phyloP scores from a whole-genome alignment of 2,329 filamentous ascomycete genomes.

The Geosmithia morbida region DNA sequence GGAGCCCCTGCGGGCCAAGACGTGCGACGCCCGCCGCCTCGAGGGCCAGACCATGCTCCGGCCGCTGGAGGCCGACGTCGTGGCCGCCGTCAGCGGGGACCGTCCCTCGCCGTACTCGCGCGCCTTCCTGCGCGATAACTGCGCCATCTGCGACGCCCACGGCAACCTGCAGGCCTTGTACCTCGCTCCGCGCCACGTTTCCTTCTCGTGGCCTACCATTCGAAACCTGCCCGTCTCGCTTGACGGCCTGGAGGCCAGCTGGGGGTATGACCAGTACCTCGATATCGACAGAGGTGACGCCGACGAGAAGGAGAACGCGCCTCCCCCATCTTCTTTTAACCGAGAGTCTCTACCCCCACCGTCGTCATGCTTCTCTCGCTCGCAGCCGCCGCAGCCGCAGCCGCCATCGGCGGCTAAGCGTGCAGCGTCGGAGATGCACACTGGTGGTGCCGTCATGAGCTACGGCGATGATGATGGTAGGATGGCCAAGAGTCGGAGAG shows the following conservation, averaged over 20 bases:
- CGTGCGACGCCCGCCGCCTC: constrained; percentile 39
- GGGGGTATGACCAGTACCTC: constrained; percentile 34
- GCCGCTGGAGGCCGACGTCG: constrained; percentile 30
- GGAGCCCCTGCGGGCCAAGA: constrained; percentile 43
- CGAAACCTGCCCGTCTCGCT: constrained; percentile 30
- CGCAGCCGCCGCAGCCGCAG: background rate
- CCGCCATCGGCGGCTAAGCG: constrained; percentile 36
- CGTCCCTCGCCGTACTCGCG: constrained; percentile 14
- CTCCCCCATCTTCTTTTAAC: background rate
- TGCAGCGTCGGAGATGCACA: constrained; percentile 35
- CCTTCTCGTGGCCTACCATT: constrained; percentile 41
- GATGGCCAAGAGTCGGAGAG: constrained; percentile 24
- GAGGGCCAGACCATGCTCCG: constrained; percentile 44
- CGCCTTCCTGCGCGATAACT: constrained; percentile 36
- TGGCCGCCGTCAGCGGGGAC: background rate
- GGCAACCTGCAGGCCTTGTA: constrained; percentile 45
- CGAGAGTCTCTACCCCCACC: background rate
- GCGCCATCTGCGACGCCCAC: constrained; percentile 37
- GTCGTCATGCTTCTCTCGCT: background rate
- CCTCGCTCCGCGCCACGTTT: constrained; percentile 38
- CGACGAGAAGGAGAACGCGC: background rate
- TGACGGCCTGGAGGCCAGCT: constrained; percentile 38
- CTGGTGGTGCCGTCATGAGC: constrained; percentile 16
- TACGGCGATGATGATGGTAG: constrained; percentile 6
- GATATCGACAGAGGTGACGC: too few relatives aligned